Evolutionary conservation across 1,284 basidiomycete genomes (phyloP).

Genomic region (Trichosporon coremiiforme): DNA sequence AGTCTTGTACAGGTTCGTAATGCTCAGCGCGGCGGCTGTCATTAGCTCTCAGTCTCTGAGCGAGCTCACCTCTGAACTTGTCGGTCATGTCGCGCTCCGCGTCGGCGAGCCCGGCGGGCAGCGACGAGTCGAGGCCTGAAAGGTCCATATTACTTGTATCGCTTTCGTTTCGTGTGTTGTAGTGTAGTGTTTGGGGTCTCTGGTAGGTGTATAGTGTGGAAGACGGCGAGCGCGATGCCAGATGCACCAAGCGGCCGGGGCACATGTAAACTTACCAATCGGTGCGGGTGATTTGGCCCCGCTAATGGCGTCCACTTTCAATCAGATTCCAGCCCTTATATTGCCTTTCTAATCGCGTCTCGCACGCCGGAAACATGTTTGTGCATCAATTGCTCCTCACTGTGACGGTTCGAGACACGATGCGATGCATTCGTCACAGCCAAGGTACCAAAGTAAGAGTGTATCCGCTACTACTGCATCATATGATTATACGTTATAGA

Average conservation of each 20-base stretch:
- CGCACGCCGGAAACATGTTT: neutral
- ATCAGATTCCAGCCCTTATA: neutral
- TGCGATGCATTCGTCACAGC: neutral
- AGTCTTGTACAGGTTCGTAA: slow-evolving; percentile 56
- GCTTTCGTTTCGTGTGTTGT: neutral
- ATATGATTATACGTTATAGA: too few relatives aligned
- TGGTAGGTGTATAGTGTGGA: neutral
- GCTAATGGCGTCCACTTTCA: neutral
- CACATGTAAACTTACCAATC: slow-evolving; percentile 10
- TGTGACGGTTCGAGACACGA: neutral
- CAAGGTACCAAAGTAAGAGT: too few relatives aligned
- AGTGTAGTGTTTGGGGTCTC: neutral
- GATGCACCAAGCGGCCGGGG: neutral
- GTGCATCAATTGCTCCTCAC: neutral
- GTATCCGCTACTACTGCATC: too few relatives aligned
- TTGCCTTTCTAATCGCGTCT: neutral
- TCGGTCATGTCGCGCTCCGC: slow-evolving; percentile 57
- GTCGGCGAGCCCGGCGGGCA: slow-evolving; percentile 54
- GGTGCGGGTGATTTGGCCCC: slow-evolving; percentile 5
- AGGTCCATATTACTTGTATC: slow-evolving; percentile 47
- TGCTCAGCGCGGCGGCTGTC: slow-evolving; percentile 55
- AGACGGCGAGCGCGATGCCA: neutral
- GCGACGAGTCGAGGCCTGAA: slow-evolving; percentile 51
- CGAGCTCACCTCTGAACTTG: slow-evolving; percentile 56
- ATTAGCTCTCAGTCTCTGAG: neutral